A percentile compares a stretch with the other conserved stretches of the same genome.
These are phyloP conservation scores for Claviceps spartinae DNA, from an alignment of 2,329 filamentous ascomycete genomes.

Conservation along the genomic window DNA sequence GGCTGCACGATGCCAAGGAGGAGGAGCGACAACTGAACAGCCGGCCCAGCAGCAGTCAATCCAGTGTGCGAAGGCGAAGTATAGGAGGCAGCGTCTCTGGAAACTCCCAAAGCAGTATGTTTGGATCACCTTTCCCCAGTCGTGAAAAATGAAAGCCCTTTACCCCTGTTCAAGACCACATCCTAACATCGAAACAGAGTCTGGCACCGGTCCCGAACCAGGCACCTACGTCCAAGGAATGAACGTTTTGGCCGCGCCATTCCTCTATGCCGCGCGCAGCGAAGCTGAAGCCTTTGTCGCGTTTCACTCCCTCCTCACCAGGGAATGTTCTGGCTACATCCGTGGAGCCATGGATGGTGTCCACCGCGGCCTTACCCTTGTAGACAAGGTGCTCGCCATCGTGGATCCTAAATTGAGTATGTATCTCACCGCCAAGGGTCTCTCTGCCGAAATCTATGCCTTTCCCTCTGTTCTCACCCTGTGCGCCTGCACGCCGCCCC, in stretches of 20 bases:
- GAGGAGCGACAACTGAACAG: constrained; percentile 23
- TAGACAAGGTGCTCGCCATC: constrained; percentile 83
- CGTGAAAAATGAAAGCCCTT: background rate
- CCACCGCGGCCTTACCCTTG: constrained; percentile 77
- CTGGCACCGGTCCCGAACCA: constrained; percentile 43
- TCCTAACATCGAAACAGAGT: constrained; percentile 41
- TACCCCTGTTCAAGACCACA: background rate
- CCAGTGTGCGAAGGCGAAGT: constrained; percentile 19
- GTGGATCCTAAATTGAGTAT: constrained; percentile 79
- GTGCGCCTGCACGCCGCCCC: constrained; percentile 86
- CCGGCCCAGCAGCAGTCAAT: constrained; percentile 24
- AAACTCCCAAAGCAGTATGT: constrained; percentile 25
- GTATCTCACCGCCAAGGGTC: constrained; percentile 72
- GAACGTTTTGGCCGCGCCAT: constrained; percentile 94
- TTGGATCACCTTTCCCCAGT: constrained; percentile 13
- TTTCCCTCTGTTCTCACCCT: constrained; percentile 91
- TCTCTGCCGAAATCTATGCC: constrained; percentile 89
- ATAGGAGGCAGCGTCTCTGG: constrained; percentile 21
- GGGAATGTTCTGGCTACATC: constrained; percentile 86
- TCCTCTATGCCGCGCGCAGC: constrained; percentile 85
- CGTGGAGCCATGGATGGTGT: constrained; percentile 95
- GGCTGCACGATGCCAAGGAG: constrained; percentile 64
- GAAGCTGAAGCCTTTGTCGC: constrained; percentile 90
- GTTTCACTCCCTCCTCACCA: constrained; percentile 76
- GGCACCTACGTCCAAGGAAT: constrained; percentile 96